Evolutionary conservation across 2,329 filamentous ascomycete genomes (phyloP).

Genomic region (Podosphaera xanthii): DNA sequence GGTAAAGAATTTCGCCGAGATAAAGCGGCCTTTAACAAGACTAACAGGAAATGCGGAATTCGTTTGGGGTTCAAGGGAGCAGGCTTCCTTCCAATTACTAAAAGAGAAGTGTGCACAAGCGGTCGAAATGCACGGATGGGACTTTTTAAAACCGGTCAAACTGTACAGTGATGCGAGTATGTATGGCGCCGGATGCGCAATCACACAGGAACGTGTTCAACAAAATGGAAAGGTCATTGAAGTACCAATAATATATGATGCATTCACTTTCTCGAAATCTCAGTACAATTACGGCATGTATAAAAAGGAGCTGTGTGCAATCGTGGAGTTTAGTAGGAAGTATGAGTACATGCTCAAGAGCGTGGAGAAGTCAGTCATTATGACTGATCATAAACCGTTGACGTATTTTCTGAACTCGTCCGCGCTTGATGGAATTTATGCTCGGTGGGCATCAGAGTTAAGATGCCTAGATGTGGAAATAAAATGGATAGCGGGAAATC

Average conservation of each 20-base stretch:
- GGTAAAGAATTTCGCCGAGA: too few species aligned
- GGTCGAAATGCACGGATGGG: neutral
- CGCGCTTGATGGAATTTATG: neutral
- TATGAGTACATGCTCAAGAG: slow-evolving; percentile 2
- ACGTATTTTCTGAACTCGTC: neutral
- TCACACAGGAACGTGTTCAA: neutral
- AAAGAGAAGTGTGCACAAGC: neutral
- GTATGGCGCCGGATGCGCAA: slow-evolving; percentile 3
- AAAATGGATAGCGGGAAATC: neutral
- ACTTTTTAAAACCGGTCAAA: neutral
- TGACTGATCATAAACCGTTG: neutral
- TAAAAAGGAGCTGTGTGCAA: neutral
- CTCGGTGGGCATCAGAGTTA: neutral
- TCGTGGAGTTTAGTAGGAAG: slow-evolving; percentile 1
- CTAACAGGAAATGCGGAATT: neutral
- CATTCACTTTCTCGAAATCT: slow-evolving; percentile 2
- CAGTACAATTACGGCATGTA: slow-evolving; percentile 3
- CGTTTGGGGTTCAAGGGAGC: neutral
- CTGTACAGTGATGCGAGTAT: neutral
- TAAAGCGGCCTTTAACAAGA: neutral
- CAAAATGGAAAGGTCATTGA: neutral
- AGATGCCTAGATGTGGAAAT: neutral
- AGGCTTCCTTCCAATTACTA: slow-evolving; percentile 1
- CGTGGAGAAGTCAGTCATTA: too few species aligned
- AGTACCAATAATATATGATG: neutral